Conservation (phyloP, 2,329 filamentous ascomycete genomes). For the Drechslera avenae region DNA sequence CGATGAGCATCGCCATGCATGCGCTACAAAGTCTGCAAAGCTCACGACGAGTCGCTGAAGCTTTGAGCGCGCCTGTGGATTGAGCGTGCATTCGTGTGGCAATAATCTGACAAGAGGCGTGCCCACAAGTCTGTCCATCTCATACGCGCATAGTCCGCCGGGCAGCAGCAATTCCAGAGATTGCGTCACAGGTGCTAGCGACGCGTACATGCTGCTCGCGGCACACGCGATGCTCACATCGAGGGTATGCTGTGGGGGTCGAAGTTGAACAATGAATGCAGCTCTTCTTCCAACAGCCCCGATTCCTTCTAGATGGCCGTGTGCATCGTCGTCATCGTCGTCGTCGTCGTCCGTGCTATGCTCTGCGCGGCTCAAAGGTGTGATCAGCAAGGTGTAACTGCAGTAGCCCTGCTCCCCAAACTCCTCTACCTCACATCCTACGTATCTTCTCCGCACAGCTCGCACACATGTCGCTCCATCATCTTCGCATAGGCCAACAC, state of each 20-base stretch:
- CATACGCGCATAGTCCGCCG: conserved; percentile 25
- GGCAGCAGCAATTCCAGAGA: conserved; percentile 16
- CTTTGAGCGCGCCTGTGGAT: conserved; percentile 4
- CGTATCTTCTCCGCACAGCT: conserved; percentile 6
- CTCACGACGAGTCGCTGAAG: conserved; percentile 32
- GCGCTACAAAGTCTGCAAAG: conserved; percentile 37
- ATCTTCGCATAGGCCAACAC: not conserved
- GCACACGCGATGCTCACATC: conserved; percentile 24
- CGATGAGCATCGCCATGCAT: conserved; percentile 22
- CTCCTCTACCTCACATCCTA: conserved; percentile 8
- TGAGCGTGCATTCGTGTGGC: conserved; percentile 3
- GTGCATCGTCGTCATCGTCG: not conserved
- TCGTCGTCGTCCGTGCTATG: not conserved
- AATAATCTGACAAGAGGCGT: conserved; percentile 26
- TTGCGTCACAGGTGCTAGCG: conserved; percentile 27
- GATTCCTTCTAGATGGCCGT: not conserved
- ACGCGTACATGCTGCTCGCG: conserved; percentile 30
- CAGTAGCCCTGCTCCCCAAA: conserved; percentile 18
- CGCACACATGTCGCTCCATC: not conserved
- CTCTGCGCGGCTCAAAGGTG: not conserved
- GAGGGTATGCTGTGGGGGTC: conserved; percentile 30
- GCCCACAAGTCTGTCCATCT: conserved; percentile 36
- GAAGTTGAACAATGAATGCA: conserved; percentile 33
- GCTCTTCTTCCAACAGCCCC: not conserved
- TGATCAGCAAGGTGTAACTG: conserved; percentile 17